phyloP scores from a whole-genome alignment of 495 filamentous ascomycete genomes.

The Extremus antarcticus region DNA sequence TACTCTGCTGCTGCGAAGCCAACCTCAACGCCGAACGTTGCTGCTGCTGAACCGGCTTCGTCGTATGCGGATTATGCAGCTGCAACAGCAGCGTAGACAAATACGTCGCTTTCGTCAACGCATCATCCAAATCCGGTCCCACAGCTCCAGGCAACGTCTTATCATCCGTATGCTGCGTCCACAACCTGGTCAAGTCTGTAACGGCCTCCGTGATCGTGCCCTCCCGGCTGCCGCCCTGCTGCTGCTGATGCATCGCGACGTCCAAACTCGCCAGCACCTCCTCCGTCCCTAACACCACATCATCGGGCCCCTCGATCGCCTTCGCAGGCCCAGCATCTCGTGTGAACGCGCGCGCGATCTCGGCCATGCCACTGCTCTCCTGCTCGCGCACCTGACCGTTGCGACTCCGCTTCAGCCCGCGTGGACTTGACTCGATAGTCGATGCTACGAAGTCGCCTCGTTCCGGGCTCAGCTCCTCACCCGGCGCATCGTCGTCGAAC shows the following conservation, averaged over 20 bases:
- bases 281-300: slow-evolving; percentile 9
- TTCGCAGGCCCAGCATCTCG: background rate
- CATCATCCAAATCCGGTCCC: slow-evolving; percentile 10
- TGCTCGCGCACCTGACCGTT: slow-evolving; percentile 15
- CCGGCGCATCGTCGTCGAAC: slow-evolving; percentile 26
- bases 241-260: background rate
- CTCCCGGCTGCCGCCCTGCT: background rate
- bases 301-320: slow-evolving; percentile 6
- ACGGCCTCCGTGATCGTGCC: background rate
- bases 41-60: slow-evolving; percentile 25
- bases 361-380: slow-evolving; percentile 4
- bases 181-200: slow-evolving; percentile 4
- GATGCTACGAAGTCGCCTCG: background rate
- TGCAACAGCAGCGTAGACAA: slow-evolving; percentile 58
- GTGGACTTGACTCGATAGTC: background rate
- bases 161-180: background rate
- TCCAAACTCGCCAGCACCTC: slow-evolving; percentile 4
- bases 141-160: slow-evolving; percentile 8
- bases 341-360: slow-evolving; percentile 7
- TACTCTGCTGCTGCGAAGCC: slow-evolving; percentile 10
- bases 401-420: slow-evolving; percentile 13
- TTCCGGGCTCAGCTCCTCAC: slow-evolving; percentile 25
- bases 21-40: slow-evolving; percentile 22
- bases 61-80: slow-evolving; percentile 55
- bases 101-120: slow-evolving; percentile 61